These are phyloP conservation scores for Theobroma grandiflorum DNA, from an alignment of 441 rosid species.

Conservation along the genomic window DNA sequence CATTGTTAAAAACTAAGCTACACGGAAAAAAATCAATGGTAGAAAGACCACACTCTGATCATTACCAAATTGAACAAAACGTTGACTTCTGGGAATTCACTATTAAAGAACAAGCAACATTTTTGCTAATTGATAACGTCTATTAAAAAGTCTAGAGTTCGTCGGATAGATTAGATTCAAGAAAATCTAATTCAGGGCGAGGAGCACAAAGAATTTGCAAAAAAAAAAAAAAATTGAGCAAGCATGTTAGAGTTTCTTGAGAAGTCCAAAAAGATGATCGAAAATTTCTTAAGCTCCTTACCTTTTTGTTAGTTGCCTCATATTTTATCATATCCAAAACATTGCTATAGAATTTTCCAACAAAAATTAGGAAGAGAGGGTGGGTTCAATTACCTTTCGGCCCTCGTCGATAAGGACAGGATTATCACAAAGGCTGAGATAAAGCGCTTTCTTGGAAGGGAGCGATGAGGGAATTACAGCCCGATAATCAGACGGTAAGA, in stretches of 20 bases:
- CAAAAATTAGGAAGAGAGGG: background rate
- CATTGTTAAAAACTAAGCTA: background rate
- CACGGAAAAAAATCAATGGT: background rate
- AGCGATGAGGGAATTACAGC: slow-evolving; percentile 36
- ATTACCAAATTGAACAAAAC: background rate
- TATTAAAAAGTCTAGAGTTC: too few species aligned
- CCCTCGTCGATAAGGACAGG: slow-evolving; percentile 65
- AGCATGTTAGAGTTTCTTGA: too few species aligned
- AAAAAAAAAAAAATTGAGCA: too few species aligned
- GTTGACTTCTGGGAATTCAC: background rate
- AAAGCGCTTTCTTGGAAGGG: slow-evolving; percentile 55
- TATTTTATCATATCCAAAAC: background rate
- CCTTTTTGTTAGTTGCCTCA: too few species aligned
- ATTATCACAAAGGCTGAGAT: slow-evolving; percentile 50
- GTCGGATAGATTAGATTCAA: too few species aligned
- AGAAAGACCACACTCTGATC: background rate
- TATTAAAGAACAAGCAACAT: background rate
- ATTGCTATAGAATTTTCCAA: background rate
- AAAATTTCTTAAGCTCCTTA: too few species aligned
- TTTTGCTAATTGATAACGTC: background rate
- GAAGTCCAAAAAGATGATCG: too few species aligned
- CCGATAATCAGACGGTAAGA: slow-evolving; percentile 51
- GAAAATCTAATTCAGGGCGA: too few species aligned
- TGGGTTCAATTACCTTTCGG: slow-evolving; percentile 45
- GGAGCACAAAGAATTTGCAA: too few species aligned